Base-by-base conservation (phyloP, 1,284 basidiomycete genomes). In the Exsudoporus floridanus region DNA sequence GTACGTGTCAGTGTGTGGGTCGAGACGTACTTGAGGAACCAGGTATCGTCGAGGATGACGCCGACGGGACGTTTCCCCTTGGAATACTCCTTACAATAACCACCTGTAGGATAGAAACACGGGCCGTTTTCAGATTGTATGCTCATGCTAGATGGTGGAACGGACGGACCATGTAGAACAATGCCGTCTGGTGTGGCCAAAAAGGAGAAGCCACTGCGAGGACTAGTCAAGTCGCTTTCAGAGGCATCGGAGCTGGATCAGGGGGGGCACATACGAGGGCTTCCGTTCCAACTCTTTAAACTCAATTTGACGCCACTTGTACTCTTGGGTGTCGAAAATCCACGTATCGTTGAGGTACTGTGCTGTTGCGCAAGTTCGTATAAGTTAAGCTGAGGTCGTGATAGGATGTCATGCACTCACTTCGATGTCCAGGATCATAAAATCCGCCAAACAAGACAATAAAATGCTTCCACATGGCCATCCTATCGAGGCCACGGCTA, bases 401-500 rank as follows among this genome's bases (percentile, higher is more conserved):
- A 18, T 4, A 19, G 8, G 8, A 39, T 6, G 18, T 16, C 27
- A n/a, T 30, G 2, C 1, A 64, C 76, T 50, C 60, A 90, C 88
- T 90, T 51, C 79, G 81, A 38, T 85, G 76, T 8, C 92, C 91
- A 7, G 90, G 88, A 63, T 94, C 91, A 59, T 90, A 86, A 63
- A 94, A 94, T 0, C 91, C 92, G 9, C 93, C 93, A 66, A 94
- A 95, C 1, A 96, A 75, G 34, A 96, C 79, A 38, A 93, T 82
- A 55, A 81, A 86, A 55, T 95, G 88, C 64, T 95, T 95, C 91
- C 92, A 97, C 54, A 90, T 78, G 0, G 88, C 88, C 92, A 97
- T 94, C 23, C 91, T 88, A 44, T 37, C 23, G 33, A 39, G 36
- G 10, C 8, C 9, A 6, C 30, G 12, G 8, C 2, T 51, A 7